These are phyloP conservation scores for Fusarium verticillioides DNA, from an alignment of 2,329 filamentous ascomycete species.

Conservation along the genomic window DNA sequence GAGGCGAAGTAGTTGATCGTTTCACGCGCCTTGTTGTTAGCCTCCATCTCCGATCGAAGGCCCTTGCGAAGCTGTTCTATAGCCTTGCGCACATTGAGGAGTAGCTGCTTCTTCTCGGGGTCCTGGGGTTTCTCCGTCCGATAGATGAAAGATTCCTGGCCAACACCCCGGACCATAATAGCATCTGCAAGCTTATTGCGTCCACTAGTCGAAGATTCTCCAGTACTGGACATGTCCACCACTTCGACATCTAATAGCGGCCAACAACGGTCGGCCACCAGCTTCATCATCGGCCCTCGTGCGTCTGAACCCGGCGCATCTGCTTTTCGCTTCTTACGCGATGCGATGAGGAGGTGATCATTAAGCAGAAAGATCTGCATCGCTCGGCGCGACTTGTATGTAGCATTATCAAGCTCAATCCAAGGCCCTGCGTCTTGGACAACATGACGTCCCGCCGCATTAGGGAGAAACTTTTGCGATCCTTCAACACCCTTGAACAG, in stretches of 20 bases:
- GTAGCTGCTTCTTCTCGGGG: constrained; percentile 80
- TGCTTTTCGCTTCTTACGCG: constrained; percentile 89
- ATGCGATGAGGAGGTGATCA: constrained; percentile 91
- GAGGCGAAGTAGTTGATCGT: constrained; percentile 88
- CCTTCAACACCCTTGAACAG: constrained; percentile 98
- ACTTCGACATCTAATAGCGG: constrained; percentile 92
- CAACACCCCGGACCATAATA: constrained; percentile 87
- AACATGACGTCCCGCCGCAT: constrained; percentile 89
- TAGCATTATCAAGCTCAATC: constrained; percentile 97
- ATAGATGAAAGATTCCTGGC: constrained; percentile 93
- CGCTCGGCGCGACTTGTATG: constrained; percentile 89
- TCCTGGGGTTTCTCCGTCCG: constrained; percentile 85
- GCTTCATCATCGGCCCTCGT: constrained; percentile 72
- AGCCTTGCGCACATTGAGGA: constrained; percentile 91
- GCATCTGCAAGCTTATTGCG: constrained; percentile 80
- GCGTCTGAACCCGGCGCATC: constrained; percentile 68
- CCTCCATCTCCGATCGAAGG: constrained; percentile 86
- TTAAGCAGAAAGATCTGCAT: constrained; percentile 95
- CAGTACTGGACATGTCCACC: constrained; percentile 81
- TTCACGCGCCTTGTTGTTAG: constrained; percentile 84
- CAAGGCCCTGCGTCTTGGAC: constrained; percentile 92
- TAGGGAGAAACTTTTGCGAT: constrained; percentile 95
- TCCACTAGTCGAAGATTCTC: constrained; percentile 61
- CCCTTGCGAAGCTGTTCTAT: constrained; percentile 91
- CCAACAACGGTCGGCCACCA: constrained; percentile 96